Conservation (phyloP, 2,329 filamentous ascomycete genomes). For the Alternaria dauci region DNA sequence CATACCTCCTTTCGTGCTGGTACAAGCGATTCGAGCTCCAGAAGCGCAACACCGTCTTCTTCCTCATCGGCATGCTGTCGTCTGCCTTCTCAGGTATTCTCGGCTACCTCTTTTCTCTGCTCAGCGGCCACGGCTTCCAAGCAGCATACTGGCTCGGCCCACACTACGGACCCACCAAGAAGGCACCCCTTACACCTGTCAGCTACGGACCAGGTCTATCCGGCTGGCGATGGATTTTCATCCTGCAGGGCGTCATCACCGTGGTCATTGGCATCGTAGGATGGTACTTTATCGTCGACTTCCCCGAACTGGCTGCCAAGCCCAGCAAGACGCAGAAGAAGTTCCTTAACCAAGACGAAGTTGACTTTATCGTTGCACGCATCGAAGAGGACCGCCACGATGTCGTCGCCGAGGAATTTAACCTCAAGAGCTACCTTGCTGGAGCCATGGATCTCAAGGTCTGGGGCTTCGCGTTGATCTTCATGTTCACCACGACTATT, state of each 20-base stretch:
- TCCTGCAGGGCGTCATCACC: conserved; percentile 34
- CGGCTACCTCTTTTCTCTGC: conserved; percentile 54
- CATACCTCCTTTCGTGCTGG: conserved; percentile 67
- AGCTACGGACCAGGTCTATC: conserved; percentile 43
- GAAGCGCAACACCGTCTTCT: conserved; percentile 66
- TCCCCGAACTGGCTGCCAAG: conserved; percentile 37
- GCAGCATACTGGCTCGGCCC: conserved; percentile 35
- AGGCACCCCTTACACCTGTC: conserved; percentile 28
- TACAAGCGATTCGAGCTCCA: conserved; percentile 65
- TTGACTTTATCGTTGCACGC: conserved; percentile 38
- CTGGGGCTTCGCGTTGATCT: conserved; percentile 33
- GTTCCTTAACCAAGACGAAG: conserved; percentile 38
- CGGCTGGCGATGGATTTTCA: conserved; percentile 43
- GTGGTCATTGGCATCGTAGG: conserved; percentile 30
- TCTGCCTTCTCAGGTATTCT: conserved; percentile 39
- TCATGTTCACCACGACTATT: conserved; percentile 36
- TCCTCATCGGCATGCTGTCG: conserved; percentile 42
- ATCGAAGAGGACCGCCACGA: conserved; percentile 40
- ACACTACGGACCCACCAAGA: conserved; percentile 45
- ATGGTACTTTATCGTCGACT: conserved; percentile 39
- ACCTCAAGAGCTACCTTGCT: conserved; percentile 28
- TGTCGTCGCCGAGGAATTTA: conserved; percentile 40
- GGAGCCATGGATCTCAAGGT: conserved; percentile 34
- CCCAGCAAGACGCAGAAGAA: conserved; percentile 30
- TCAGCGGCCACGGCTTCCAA: conserved; percentile 55